These are phyloP conservation scores for Wickerhamiella bombiphila DNA, from an alignment of 805 yeast genomes.

Conservation along the genomic window DNA sequence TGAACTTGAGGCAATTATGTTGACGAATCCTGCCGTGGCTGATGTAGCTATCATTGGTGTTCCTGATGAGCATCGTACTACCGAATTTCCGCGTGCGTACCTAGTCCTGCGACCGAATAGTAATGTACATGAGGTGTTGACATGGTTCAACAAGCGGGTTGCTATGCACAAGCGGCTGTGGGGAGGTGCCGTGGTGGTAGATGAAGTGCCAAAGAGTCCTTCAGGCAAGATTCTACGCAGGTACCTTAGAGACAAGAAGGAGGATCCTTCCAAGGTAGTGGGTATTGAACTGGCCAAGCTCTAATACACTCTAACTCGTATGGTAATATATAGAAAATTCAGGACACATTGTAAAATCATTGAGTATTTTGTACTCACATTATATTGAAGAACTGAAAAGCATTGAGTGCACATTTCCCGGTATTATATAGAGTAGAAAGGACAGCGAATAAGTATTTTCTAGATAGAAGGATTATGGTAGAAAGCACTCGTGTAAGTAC, in stretches of 20 bases:
- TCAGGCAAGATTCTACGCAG: slow-evolving; percentile 93
- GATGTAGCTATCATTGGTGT: slow-evolving; percentile 86
- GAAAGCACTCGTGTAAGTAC: too few species aligned
- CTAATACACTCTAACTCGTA: too few species aligned
- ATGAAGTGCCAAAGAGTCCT: slow-evolving; percentile 83
- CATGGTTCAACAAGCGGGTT: slow-evolving; percentile 26
- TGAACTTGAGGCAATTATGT: slow-evolving; percentile 75
- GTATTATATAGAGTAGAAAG: too few species aligned
- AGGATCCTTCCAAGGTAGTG: slow-evolving; percentile 13
- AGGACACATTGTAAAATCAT: too few species aligned
- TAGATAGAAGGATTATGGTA: too few species aligned
- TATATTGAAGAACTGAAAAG: too few species aligned
- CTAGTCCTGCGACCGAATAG: slow-evolving; percentile 18
- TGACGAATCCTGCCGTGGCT: slow-evolving; percentile 59
- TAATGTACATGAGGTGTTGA: slow-evolving; percentile 17
- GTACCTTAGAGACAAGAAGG: slow-evolving; percentile 47
- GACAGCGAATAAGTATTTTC: too few species aligned
- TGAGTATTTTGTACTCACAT: too few species aligned
- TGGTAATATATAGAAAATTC: too few species aligned
- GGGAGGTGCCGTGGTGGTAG: slow-evolving; percentile 48
- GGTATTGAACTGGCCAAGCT: slow-evolving; percentile 12
- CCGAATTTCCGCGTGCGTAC: slow-evolving; percentile 39
- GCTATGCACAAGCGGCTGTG: slow-evolving; percentile 27
- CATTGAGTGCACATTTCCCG: too few species aligned
- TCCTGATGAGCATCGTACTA: slow-evolving; percentile 56